Evolutionary conservation across 805 yeast genomes (phyloP), one percentile per base, ranked within the genome.

Genomic region (Lipomyces chichibuensis): DNA sequence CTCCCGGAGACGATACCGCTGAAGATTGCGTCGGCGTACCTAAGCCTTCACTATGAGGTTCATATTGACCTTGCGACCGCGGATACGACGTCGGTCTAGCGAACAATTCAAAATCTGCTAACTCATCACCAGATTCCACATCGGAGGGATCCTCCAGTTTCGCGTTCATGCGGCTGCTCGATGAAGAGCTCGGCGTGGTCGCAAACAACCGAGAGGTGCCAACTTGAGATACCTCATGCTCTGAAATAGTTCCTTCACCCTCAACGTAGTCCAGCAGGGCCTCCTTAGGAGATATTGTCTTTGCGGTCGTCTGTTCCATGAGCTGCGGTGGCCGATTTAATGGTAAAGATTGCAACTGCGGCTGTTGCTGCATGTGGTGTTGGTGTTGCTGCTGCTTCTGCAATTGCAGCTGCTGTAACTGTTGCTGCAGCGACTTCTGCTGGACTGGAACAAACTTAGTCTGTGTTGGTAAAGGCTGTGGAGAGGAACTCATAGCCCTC

Each of bases 281-380:
- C 52, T 69, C 71, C 51, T 69, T 66, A 2, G 71, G 71, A 14
- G 71, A 69, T 13, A 69, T 69, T 1, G 71, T 69, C 23, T 62
- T 66, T 2, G 62, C 52, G 13, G 55, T 58, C 6, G 63, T 51
- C 54, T 49, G 62, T 6, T 63, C 63, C n/a, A 52, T 52, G 35
- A 63, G 51, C 52, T 57, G 54, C n/a, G 25, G 51, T 27, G 29
- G 60, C 52, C 27, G 62, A 51, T 39, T 23, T 17, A 52, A 11
- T 52, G 29, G 33, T 25, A 32, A 13, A 54, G 51, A 27, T 52
- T 27, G 35, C 11, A 43, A 20, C 61, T 27, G 23, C 23, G 13
- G 37, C 59, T 52, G 59, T 2, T 20, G 33, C 57, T 54, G 57
- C 65, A 29, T 29, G 32, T 68, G 70, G 55, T 65, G 67, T 9